Percentiles rank a stretch among this genome's conserved stretches.
Evolutionary conservation across 768 basidiomycete genomes (phyloP).

Genomic region (Rhodotorula diobovata): DNA sequence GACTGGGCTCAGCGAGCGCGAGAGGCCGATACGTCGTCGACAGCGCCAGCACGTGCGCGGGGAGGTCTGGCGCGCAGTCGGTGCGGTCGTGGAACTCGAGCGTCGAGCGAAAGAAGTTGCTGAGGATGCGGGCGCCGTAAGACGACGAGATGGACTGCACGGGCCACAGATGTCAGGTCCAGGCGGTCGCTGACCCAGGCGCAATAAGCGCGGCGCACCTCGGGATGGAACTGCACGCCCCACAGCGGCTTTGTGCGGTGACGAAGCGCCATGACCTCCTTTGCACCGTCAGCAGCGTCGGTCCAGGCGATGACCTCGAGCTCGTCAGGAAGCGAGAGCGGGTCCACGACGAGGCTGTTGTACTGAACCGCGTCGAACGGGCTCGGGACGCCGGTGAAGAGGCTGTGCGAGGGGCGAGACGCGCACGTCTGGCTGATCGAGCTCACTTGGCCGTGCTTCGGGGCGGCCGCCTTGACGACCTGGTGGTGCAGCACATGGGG

Average conservation of each 20-base stretch:
- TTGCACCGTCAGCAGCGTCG: neutral
- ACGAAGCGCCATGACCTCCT: constrained; percentile 25
- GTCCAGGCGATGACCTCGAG: constrained; percentile 31
- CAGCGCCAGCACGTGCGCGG: constrained; percentile 2
- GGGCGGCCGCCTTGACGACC: constrained; percentile 18
- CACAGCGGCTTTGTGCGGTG: constrained; percentile 21
- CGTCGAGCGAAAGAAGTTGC: constrained; percentile 32
- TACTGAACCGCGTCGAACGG: constrained; percentile 31
- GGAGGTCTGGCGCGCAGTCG: constrained; percentile 5
- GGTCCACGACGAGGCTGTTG: constrained; percentile 34
- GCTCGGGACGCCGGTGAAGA: constrained; percentile 22
- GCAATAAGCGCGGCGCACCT: constrained; percentile 20
- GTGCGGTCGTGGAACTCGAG: neutral
- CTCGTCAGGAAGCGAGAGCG: neutral
- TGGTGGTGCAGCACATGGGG: neutral
- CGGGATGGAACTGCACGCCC: constrained; percentile 40
- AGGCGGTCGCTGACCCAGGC: neutral
- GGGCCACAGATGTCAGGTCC: too few species aligned
- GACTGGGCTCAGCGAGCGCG: too few species aligned
- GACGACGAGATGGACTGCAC: constrained; percentile 33
- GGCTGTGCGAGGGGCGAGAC: neutral
- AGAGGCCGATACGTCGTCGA: constrained; percentile 3
- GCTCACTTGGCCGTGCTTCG: constrained; percentile 34
- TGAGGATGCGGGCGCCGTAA: constrained; percentile 20
- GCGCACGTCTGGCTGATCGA: constrained; percentile 4